phyloP scores from a whole-genome alignment of 2,329 filamentous ascomycete species.

The Venturia carpophila region DNA sequence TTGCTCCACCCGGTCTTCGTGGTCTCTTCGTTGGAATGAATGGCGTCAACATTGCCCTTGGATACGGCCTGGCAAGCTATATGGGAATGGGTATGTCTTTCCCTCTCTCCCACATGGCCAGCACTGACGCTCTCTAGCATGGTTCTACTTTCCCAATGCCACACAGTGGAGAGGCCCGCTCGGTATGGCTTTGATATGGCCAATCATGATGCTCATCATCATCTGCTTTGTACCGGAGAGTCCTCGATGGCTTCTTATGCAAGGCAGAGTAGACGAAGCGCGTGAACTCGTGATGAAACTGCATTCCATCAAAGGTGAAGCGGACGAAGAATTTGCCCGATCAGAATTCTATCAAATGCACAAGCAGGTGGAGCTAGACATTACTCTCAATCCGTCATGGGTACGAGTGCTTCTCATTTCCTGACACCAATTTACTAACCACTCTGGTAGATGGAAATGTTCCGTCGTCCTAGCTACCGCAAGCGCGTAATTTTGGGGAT shows the following conservation, averaged over 20 bases:
- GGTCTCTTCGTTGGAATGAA: constrained; percentile 26
- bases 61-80: constrained; percentile 24
- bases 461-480: constrained; percentile 24
- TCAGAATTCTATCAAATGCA: constrained; percentile 27
- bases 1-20: constrained; percentile 23
- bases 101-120: not conserved
- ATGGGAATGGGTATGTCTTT: constrained; percentile 23
- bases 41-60: constrained; percentile 24
- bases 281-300: constrained; percentile 21
- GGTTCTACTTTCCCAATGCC: constrained; percentile 17
- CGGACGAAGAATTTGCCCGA: constrained; percentile 23
- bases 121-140: not conserved
- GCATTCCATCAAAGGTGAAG: constrained; percentile 21
- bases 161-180: constrained; percentile 27
- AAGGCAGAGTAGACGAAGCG: constrained; percentile 43
- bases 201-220: constrained; percentile 24
- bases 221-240: constrained; percentile 41
- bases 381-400: constrained; percentile 22
- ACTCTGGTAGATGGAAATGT: constrained; percentile 21
- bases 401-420: not conserved
- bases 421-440: constrained; percentile 12
- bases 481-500: constrained; percentile 23
- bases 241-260: constrained; percentile 49
- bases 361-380: constrained; percentile 24
- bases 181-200: constrained; percentile 24